Percentiles rank a stretch among this genome's conserved stretches.
phyloP scores from a whole-genome alignment of 2,329 filamentous ascomycete genomes.

The Cladosporium sp. region DNA sequence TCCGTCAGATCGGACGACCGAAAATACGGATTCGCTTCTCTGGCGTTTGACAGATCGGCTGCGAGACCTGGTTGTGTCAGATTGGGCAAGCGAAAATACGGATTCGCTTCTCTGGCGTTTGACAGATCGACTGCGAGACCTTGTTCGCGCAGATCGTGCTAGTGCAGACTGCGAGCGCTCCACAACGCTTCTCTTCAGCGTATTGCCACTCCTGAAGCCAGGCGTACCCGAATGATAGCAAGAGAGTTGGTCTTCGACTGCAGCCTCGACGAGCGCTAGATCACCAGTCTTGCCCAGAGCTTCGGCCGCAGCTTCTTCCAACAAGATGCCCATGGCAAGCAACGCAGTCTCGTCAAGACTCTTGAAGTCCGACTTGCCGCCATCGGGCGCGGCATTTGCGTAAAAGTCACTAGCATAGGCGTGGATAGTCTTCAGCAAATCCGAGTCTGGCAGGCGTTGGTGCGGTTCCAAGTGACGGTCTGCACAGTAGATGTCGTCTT shows the following conservation, averaged over 20 bases:
- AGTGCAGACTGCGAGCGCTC: not conserved
- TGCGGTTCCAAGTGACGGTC: constrained; percentile 55
- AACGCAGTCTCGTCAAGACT: constrained; percentile 79
- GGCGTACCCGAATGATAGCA: not conserved
- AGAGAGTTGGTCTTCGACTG: not conserved
- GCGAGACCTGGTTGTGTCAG: not conserved
- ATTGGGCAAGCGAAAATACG: not conserved
- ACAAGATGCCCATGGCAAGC: constrained; percentile 70
- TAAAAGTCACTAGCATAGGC: constrained; percentile 69
- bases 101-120: constrained; percentile 12
- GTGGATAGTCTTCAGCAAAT: constrained; percentile 69
- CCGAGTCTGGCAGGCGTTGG: constrained; percentile 63
- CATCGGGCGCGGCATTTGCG: constrained; percentile 35
- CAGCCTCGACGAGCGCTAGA: constrained; percentile 67
- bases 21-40: not conserved
- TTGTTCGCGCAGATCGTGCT: not conserved
- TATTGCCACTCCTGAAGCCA: not conserved
- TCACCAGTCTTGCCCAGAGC: constrained; percentile 66
- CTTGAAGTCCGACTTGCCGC: constrained; percentile 44
- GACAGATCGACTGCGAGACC: constrained; percentile 11
- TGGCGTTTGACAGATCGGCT: constrained; percentile 12
- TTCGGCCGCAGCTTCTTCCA: constrained; percentile 68
- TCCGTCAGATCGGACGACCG: not conserved
- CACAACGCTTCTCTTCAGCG: constrained; percentile 1
- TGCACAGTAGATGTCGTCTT: constrained; percentile 70